These are phyloP conservation scores for Porphyrellus sp. DNA, from an alignment of 1,284 basidiomycete species.

Conservation along the genomic window DNA sequence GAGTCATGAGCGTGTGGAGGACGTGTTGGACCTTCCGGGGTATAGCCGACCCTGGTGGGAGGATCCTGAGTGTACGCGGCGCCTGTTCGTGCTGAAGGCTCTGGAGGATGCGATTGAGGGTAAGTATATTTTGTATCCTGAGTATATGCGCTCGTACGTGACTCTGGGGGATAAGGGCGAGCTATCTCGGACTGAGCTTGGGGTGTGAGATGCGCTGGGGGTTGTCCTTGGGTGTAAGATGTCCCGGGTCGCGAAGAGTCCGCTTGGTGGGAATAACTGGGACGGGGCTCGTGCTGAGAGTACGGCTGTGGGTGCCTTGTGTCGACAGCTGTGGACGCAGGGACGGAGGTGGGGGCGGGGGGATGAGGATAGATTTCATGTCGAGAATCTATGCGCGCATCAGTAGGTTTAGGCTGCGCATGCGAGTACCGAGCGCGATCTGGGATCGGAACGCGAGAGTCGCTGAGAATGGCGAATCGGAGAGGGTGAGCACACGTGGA, in stretches of 20 bases:
- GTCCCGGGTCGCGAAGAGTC: conserved; percentile 25
- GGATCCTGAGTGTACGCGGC: conserved; percentile 19
- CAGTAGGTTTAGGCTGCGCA: conserved; percentile 21
- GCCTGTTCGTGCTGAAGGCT: conserved; percentile 16
- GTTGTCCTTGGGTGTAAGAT: conserved; percentile 23
- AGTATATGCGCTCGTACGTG: conserved; percentile 25
- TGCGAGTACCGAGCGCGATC: conserved; percentile 29
- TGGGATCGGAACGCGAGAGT: conserved; percentile 21
- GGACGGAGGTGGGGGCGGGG: conserved; percentile 13
- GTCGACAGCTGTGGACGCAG: conserved; percentile 19
- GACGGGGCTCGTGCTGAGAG: conserved; percentile 26
- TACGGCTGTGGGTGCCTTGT: conserved; percentile 26
- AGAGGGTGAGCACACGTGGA: background rate
- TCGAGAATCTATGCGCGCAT: conserved; percentile 29
- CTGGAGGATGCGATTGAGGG: conserved; percentile 20
- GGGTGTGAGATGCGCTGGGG: conserved; percentile 11
- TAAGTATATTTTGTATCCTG: conserved; percentile 28
- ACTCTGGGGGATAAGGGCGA: conserved; percentile 22
- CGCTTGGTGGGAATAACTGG: conserved; percentile 21
- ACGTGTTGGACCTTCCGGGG: conserved; percentile 20
- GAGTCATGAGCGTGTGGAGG: conserved; percentile 21
- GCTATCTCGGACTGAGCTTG: conserved; percentile 21
- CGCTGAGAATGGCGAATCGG: conserved; percentile 21
- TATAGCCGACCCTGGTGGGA: conserved; percentile 17
- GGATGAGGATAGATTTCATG: conserved; percentile 29